Evolutionary conservation across 257 asterid species (phyloP), one percentile per base, ranked within the genome.

Genomic region (Solanum verrucosum): DNA sequence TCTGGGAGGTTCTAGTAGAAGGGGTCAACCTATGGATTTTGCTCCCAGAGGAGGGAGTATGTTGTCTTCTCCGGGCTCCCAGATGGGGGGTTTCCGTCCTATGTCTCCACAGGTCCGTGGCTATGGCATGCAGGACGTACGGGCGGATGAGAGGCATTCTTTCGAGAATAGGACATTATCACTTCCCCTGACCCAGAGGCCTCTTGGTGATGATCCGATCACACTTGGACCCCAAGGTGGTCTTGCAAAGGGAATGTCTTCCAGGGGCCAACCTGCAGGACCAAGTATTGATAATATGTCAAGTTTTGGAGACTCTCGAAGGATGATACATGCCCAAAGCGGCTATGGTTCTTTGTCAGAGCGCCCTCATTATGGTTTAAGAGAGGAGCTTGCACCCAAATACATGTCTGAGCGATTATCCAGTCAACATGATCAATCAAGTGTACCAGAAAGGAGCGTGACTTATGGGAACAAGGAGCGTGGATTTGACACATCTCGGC

Each of bases 201-300:
- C 94, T 23, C 91, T 92, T 46, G 97, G 95, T 79, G 97, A 95
- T 87, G 97, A 94, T 87, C 87, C 93, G 65, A 92, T 96, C 87
- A 93, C 98, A 59, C 98, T 97, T 90, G 99, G 98, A 84, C 99
- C 98, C 38, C 99, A 97, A 88, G 99, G 99, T 67, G 98, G 98
- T 75, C 98, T 95, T 87, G 97, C 95, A 20, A 94, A 93, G 89
- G 98, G 98, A 87, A 95, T 95, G 98, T 94, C 94, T 88, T 94
- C 91, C 90, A 93, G 97, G 91, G 98, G 97, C 87, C 98, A 90
- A 71, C 90, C 95, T 84, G 91, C 95, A 34, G 91, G 92, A 81
- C 88, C 92, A 46, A 91, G 75, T 75, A 87, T 87, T 90, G 95
- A 77, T 49, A 86, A 92, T 83, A 88, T 86, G 86, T 83, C 91